phyloP scores from a whole-genome alignment of 2,329 filamentous ascomycete genomes.

The Calonectria pteridis region DNA sequence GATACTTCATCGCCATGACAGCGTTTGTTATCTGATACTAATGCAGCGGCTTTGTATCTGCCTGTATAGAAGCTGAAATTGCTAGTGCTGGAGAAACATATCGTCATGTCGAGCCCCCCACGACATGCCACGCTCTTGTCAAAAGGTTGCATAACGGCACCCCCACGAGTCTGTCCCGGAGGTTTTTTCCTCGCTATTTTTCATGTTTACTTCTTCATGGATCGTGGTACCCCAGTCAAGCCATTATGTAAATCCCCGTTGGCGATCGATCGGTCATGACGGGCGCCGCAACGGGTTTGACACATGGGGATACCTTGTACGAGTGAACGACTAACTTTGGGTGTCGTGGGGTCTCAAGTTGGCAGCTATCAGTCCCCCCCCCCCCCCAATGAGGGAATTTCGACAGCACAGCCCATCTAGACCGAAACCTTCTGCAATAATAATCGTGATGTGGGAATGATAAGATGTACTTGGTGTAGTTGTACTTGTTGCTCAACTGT shows the following conservation, averaged over 20 bases:
- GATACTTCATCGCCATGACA: neutral
- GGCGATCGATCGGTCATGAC: neutral
- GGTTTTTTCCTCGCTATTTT: neutral
- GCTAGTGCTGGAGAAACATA: neutral
- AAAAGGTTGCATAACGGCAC: neutral
- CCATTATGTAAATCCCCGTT: neutral
- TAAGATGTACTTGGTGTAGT: neutral
- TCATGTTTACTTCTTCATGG: neutral
- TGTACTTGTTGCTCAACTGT: no score
- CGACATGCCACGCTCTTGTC: constrained; percentile 1
- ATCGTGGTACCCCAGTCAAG: neutral
- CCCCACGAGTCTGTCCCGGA: neutral
- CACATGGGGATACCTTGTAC: neutral
- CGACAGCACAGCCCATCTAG: neutral
- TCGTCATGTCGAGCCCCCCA: neutral
- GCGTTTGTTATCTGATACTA: neutral
- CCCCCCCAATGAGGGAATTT: neutral
- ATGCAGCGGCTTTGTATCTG: neutral
- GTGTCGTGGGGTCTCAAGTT: neutral
- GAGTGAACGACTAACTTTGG: neutral
- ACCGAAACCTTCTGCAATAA: no score
- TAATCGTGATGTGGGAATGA: neutral
- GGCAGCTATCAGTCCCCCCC: neutral
- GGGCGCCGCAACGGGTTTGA: neutral
- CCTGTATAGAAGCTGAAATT: neutral